phyloP scores from a whole-genome alignment of 2,329 filamentous ascomycete species.

The Claviceps sp. region DNA sequence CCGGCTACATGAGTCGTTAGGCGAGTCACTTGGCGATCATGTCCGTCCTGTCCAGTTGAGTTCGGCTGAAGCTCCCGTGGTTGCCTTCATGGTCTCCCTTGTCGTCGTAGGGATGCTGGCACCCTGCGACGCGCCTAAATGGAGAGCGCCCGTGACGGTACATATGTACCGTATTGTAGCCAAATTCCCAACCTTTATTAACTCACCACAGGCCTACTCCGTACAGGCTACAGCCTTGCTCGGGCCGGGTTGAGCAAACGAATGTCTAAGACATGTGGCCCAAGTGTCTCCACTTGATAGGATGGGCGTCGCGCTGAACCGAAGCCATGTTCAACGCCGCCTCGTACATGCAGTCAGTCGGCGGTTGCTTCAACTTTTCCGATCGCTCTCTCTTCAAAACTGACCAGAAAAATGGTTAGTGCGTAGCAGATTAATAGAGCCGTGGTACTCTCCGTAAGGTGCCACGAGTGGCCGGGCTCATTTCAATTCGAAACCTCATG shows the following conservation, averaged over 20 bases:
- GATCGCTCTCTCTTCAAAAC: neutral
- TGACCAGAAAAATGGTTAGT: neutral
- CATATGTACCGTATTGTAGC: too few species aligned
- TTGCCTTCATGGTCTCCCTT: neutral
- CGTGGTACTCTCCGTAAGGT: neutral
- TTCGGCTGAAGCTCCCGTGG: neutral
- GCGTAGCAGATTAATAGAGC: neutral
- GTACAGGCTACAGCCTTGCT: neutral
- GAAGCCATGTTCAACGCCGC: neutral
- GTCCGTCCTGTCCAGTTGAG: neutral
- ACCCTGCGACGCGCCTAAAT: neutral
- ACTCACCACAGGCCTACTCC: neutral
- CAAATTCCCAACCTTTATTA: neutral
- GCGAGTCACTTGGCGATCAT: neutral
- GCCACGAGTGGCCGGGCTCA: neutral
- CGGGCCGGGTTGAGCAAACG: neutral
- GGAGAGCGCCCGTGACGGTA: neutral
- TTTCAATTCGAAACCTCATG: neutral
- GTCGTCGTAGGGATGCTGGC: neutral
- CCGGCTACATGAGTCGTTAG: neutral
- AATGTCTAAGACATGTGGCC: neutral
- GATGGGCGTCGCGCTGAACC: neutral
- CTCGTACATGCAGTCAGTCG: neutral
- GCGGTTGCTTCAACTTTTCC: neutral
- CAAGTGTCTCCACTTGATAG: slow-evolving; percentile 3